Evolutionary conservation across 2,329 filamentous ascomycete genomes (phyloP), one percentile per base, ranked within the genome.

Genomic region (Fusarium verrucosum): DNA sequence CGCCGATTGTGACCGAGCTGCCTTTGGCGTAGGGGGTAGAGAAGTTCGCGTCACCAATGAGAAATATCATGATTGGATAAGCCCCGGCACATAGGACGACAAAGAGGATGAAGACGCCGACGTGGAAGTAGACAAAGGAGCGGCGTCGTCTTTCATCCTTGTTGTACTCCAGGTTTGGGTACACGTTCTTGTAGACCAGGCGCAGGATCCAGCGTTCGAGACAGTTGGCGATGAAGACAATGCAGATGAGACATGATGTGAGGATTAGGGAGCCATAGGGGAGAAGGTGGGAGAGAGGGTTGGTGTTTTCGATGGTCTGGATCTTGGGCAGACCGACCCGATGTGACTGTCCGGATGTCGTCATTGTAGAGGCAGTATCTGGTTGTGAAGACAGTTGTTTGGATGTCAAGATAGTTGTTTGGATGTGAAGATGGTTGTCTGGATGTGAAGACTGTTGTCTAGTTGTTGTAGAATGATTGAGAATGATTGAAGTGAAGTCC

Each of bases 121-220:
- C 44, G 8, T 59, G 56, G 8, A 59, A 59, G 19, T 59, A 59
- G 14, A 38, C 26, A 4, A 59, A 59, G 4, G 56, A 59, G 11
- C 56, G 56, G 1, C 54, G 56, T 11, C 56, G 37, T 10, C 56
- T 37, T 19, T 59, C 56, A 22, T 59, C 54, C 10, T 33, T 52
- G 10, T 20, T 25, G 23, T 16, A 22, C 37, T 59, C 37, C 16
- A 59, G 38, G 3, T 17, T 22, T 8, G 14, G 14, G 8, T 42
- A 58, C n/a, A 59, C 16, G 7, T 42, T 36, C 11, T 28, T 30
- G 38, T 59, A 58, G 4, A 52, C 9, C 3, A 16, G 11, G 2
- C 37, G 56, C 14, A 59, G n/a, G 6, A 59, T 16, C 56, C 56
- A 59, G 44, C 56, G 33, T 28, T 59, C 56, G n/a, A 59, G 54